Conservation (phyloP, 257 asterid genomes). For the Solanum verrucosum region DNA sequence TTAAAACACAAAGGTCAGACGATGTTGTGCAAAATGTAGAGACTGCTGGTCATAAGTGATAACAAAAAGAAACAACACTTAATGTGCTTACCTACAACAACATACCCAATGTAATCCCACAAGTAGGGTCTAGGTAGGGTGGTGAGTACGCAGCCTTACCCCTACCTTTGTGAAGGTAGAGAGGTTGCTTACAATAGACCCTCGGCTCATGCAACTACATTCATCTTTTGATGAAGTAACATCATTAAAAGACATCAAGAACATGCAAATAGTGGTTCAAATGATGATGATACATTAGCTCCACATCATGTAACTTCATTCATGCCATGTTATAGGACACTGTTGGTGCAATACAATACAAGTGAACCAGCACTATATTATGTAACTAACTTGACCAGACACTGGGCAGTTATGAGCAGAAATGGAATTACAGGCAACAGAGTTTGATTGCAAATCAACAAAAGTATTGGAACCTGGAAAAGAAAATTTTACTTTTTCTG, state of each 20-base stretch:
- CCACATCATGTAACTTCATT: neutral
- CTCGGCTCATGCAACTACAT: neutral
- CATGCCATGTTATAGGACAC: neutral
- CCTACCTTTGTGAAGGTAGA: neutral
- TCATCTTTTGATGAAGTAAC: neutral
- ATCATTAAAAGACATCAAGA: neutral
- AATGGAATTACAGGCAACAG: neutral
- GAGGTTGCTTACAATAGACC: neutral
- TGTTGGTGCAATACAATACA: neutral
- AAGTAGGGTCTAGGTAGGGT: neutral
- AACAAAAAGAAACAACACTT: neutral
- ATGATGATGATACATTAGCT: neutral
- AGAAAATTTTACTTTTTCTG: neutral
- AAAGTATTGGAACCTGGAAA: neutral
- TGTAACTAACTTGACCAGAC: neutral
- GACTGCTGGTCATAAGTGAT: neutral
- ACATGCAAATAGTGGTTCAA: neutral
- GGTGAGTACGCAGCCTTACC: neutral
- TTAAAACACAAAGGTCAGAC: neutral
- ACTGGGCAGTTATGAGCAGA: neutral
- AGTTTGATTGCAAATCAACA: neutral
- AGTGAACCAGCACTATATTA: neutral
- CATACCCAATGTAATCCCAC: neutral
- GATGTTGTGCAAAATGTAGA: neutral
- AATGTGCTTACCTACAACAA: neutral